These are phyloP conservation scores for Lachancea sp. DNA, from an alignment of 805 yeast species.

Conservation along the genomic window DNA sequence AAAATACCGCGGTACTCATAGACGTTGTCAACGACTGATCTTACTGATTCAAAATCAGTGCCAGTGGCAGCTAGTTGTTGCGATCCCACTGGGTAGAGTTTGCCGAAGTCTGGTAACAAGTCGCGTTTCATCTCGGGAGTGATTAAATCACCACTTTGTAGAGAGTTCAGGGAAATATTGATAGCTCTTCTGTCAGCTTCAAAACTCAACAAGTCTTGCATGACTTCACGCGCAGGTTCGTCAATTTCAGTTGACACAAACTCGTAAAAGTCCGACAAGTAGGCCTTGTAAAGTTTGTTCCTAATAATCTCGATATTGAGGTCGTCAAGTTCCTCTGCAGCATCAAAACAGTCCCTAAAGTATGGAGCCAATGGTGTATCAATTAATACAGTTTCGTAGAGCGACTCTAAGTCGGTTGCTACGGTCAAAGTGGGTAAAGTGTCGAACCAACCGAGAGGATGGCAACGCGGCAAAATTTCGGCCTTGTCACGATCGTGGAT, in stretches of 20 bases:
- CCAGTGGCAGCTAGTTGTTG: constrained; percentile 66
- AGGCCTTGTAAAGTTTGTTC: constrained; percentile 87
- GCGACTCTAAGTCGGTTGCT: constrained; percentile 90
- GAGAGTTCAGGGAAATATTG: constrained; percentile 84
- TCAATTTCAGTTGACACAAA: constrained; percentile 59
- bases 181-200: constrained; percentile 95
- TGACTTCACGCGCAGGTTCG: constrained; percentile 73
- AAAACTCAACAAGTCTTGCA: constrained; percentile 71
- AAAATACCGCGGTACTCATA: constrained; percentile 59
- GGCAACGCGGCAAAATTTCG: constrained; percentile 85
- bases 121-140: constrained; percentile 72
- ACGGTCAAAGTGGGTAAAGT: constrained; percentile 91
- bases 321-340: constrained; percentile 84
- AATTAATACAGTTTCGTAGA: constrained; percentile 84
- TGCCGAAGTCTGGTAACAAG: constrained; percentile 78
- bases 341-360: constrained; percentile 83
- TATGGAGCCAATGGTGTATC: constrained; percentile 98
- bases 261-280: constrained; percentile 75
- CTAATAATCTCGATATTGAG: constrained; percentile 91
- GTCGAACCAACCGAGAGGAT: constrained; percentile 98
- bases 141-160: constrained; percentile 36
- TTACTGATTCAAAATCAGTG: constrained; percentile 72
- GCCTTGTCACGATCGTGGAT: constrained; percentile 87
- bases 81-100: constrained; percentile 63
- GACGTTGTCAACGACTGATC: constrained; percentile 53